phyloP scores from a whole-genome alignment of 108 stramenopile genomes.

The Cylindrotheca fusiformis region DNA sequence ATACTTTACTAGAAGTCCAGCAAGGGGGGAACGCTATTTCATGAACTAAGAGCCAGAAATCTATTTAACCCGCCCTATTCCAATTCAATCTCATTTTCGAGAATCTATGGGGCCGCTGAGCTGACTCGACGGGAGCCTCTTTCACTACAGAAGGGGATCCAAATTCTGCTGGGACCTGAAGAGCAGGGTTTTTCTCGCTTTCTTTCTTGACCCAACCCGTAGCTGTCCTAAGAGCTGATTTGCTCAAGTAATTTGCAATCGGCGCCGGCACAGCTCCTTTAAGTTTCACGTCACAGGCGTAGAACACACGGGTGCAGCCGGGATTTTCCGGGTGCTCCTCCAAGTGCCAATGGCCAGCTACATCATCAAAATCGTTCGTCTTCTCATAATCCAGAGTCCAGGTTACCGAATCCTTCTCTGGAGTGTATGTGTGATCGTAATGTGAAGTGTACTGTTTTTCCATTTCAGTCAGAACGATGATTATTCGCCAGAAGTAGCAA shows the following conservation, averaged over 20 bases:
- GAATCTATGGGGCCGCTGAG: too few species aligned
- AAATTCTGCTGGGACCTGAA: slow-evolving; percentile 16
- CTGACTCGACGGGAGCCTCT: too few species aligned
- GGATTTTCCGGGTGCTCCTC: slow-evolving; percentile 52
- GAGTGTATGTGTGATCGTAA: slow-evolving; percentile 56
- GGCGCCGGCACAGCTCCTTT: slow-evolving; percentile 51
- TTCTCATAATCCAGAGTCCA: slow-evolving; percentile 78
- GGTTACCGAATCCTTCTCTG: slow-evolving; percentile 44
- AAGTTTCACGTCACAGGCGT: slow-evolving; percentile 70
- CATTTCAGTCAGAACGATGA: too few species aligned
- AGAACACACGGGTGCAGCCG: slow-evolving; percentile 60
- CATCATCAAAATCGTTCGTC: slow-evolving; percentile 71
- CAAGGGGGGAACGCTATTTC: too few species aligned
- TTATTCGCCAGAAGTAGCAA: too few species aligned
- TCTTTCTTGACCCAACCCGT: slow-evolving; percentile 77
- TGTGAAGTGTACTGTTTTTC: slow-evolving; percentile 51
- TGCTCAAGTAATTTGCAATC: slow-evolving; percentile 64
- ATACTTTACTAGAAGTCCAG: slow-evolving; percentile 55
- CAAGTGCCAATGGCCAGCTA: slow-evolving; percentile 72
- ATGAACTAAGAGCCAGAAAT: too few species aligned
- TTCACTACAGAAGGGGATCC: slow-evolving; percentile 1
- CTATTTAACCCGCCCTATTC: too few species aligned
- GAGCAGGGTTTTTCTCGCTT: slow-evolving; percentile 48
- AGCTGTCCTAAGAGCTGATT: slow-evolving; percentile 62
- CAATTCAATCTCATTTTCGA: too few species aligned